Base-by-base conservation (phyloP, 2,329 filamentous ascomycete genomes). In the Colletotrichum trifolii region DNA sequence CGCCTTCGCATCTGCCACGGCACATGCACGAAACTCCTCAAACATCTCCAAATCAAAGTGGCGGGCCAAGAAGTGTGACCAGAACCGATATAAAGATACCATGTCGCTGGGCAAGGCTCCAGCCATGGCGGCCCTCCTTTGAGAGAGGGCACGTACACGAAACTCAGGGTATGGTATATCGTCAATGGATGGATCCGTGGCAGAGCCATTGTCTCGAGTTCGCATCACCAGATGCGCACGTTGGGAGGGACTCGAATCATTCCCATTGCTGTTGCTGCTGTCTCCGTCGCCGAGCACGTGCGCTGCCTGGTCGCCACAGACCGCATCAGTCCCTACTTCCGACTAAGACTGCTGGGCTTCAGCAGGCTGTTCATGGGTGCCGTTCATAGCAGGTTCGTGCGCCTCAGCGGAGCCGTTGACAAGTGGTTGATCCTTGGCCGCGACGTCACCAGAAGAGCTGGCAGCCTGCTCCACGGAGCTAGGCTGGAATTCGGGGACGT, bases 41-140 rank as follows among this genome's bases (percentile, higher is more conserved):
- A 94, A 94, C 87, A 94, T 91, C 73, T 81, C 82, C 64, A 84
- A 82, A 76, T 94, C 91, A 84, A 94, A 93, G 77, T 91, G 89
- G 71, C 87, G 84, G 68, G 88, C 84, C 68, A 94, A 82, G 73
- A 91, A 92, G 74, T 90, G 86, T 17, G 88, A 87, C 90, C 91
- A 94, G 79, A 92, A 92, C 68, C 88, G 84, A 79, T 93, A 93
- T 36, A 92, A 83, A 64, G 87, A 83, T 73, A 87, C 84, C 83
- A 91, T 89, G 71, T 88, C 84, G 66, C 82, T 79, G 53, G 85
- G 83, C 43, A 74, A 77, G 60, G 82, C 75, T 50, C 77, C 74
- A 15, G 70, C 39, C 34, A 74, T 67, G 39, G 76, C 75, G 6
- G 67, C 57, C 39, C 74, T 71, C 60, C 82, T 75, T 62, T 79